Conservation (phyloP, 345 rosid species). For the Linum lewisii region DNA sequence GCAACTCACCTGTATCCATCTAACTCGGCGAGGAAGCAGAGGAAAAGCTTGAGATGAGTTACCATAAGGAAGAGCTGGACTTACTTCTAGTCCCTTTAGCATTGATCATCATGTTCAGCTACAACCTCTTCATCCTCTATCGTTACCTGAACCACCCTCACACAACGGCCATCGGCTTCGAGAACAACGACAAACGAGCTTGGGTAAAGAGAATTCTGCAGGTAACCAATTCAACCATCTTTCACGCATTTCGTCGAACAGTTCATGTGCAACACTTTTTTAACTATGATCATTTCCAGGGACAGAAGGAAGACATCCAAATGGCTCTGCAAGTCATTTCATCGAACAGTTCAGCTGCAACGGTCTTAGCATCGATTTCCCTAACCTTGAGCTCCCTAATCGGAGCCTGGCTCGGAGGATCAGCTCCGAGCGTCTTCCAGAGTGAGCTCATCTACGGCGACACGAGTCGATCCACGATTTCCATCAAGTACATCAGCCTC, state of each 20-base stretch:
- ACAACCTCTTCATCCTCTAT: slow-evolving; percentile 55
- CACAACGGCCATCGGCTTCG: slow-evolving; percentile 56
- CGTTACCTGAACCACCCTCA: slow-evolving; percentile 47
- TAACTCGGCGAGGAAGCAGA: background rate
- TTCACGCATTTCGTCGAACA: background rate
- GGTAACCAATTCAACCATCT: slow-evolving; percentile 21
- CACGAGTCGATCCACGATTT: slow-evolving; percentile 37
- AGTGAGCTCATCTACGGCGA: slow-evolving; percentile 50
- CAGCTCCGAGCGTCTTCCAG: slow-evolving; percentile 27
- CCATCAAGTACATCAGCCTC: slow-evolving; percentile 57
- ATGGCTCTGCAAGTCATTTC: slow-evolving; percentile 39
- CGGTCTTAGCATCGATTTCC: slow-evolving; percentile 45
- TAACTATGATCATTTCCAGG: slow-evolving; percentile 19
- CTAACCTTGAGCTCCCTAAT: slow-evolving; percentile 65
- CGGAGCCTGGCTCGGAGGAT: slow-evolving; percentile 70
- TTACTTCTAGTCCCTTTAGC: slow-evolving; percentile 58
- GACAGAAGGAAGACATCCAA: slow-evolving; percentile 20
- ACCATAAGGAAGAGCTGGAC: slow-evolving; percentile 55
- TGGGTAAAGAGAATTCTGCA: slow-evolving; percentile 66
- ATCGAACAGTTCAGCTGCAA: slow-evolving; percentile 52
- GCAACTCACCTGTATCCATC: background rate
- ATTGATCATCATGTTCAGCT: slow-evolving; percentile 40
- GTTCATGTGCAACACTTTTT: background rate
- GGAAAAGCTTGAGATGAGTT: slow-evolving; percentile 26
- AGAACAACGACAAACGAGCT: slow-evolving; percentile 56